Evolutionary conservation across 2,329 filamentous ascomycete genomes (phyloP), one percentile per base, ranked within the genome.

Genomic region (Aspergillus chevalieri): DNA sequence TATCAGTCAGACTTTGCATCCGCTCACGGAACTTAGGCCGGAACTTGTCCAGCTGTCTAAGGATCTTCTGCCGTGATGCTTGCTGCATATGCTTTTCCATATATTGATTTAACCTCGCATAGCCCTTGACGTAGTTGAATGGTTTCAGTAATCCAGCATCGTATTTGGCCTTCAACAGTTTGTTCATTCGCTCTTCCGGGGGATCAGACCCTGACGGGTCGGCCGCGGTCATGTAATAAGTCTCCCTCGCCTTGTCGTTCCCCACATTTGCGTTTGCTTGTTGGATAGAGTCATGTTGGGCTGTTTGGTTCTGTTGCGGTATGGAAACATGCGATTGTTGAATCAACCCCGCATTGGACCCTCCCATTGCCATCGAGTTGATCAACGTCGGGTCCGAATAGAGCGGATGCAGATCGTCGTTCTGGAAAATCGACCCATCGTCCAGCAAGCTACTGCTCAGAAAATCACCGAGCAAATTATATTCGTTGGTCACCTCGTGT

Each of bases 61-160:
- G 74, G 54, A 98, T 96, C 73, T 94, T 93, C 61, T 94, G 86
- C 54, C 93, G 90, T 17, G 88, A 93, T 14, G 81, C 76, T 21
- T 86, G 81, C 47, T 88, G 84, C 66, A 97, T 86, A 65, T 97
- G 85, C 51, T 84, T 83, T 63, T 96, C 90, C 78, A 98, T 91
- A 68, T 96, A 98, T 54, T 86, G 84, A 55, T 90, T 89, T 44
- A 98, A 76, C 28, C 90, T 82, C 9, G 89, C 86, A 68, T 98
- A 98, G 10, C 93, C 93, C 64, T 94, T 95, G 60, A 97, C 89
- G 69, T 98, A 98, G 73, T 97, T 97, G 78, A 98, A 98, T 1
- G 93, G 93, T 65, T 91, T 93, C 51, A 98, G 76, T 63, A 98
- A 78, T 1, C 93, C 93, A 1, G 93, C 93, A 58, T 97, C 91